Evolutionary conservation across 1,284 basidiomycete species (phyloP).

Genomic region (Bothia castanella): DNA sequence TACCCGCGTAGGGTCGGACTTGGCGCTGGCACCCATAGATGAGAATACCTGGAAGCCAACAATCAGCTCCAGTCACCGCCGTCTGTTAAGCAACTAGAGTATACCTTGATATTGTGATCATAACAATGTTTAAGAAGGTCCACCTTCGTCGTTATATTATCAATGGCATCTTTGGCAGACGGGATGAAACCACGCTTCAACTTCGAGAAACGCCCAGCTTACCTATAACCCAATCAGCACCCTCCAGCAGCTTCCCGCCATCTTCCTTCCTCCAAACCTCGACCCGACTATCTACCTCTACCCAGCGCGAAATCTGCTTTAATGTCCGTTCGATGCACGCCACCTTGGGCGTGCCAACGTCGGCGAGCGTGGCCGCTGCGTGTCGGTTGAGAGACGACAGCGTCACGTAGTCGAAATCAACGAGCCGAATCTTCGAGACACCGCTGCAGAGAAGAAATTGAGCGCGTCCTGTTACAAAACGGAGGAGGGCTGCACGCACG

Average conservation of each 20-base stretch:
- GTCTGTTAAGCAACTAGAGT: background rate
- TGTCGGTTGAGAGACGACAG: constrained; percentile 92
- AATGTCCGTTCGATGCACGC: constrained; percentile 71
- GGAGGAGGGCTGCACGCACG: constrained; percentile 46
- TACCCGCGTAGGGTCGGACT: constrained; percentile 90
- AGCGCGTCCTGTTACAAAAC: background rate
- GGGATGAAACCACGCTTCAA: constrained; percentile 16
- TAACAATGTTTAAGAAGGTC: constrained; percentile 84
- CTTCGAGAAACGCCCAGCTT: constrained; percentile 23
- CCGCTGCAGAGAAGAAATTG: constrained; percentile 45
- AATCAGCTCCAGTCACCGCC: constrained; percentile 2
- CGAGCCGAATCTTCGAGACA: constrained; percentile 65
- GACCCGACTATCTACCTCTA: constrained; percentile 76
- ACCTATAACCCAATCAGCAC: constrained; percentile 89
- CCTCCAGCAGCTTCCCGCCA: constrained; percentile 68
- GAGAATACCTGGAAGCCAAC: constrained; percentile 70
- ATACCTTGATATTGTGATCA: constrained; percentile 67
- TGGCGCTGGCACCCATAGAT: constrained; percentile 97
- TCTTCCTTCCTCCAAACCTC: constrained; percentile 83
- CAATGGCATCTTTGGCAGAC: constrained; percentile 73
- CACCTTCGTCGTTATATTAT: constrained; percentile 95
- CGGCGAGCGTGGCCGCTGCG: constrained; percentile 85
- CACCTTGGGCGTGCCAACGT: constrained; percentile 97
- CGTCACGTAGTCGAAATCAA: constrained; percentile 93
- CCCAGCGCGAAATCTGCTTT: constrained; percentile 66